These are phyloP conservation scores for Euptelea pleiosperma DNA, from an alignment of 164 flowering plant species.

Conservation along the genomic window DNA sequence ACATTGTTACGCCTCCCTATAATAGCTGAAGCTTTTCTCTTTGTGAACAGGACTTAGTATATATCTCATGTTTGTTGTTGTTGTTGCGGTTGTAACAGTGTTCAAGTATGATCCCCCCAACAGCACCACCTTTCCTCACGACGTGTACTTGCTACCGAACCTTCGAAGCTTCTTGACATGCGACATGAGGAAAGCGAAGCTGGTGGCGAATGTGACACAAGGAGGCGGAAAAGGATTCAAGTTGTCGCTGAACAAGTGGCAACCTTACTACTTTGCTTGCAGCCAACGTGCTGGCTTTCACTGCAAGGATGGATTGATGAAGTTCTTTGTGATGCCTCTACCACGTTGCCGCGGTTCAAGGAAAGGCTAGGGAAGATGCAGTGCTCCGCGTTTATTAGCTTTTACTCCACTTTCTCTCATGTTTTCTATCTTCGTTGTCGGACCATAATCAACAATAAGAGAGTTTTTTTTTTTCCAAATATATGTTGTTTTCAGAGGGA, in stretches of 20 bases:
- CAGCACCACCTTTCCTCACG: constrained; percentile 35
- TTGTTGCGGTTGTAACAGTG: constrained; percentile 25
- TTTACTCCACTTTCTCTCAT: too few relatives aligned
- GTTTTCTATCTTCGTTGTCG: too few relatives aligned
- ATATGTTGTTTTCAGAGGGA: too few relatives aligned
- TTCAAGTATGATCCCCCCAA: constrained; percentile 51
- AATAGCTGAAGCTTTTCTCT: too few relatives aligned
- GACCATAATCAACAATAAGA: too few relatives aligned
- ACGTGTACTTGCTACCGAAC: constrained; percentile 48
- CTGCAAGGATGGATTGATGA: constrained; percentile 44
- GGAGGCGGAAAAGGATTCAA: constrained; percentile 49
- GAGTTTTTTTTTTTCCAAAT: too few relatives aligned
- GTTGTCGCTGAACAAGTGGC: constrained; percentile 29
- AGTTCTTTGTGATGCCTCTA: constrained; percentile 37
- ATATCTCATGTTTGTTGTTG: too few relatives aligned
- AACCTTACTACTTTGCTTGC: constrained; percentile 46
- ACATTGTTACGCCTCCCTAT: too few relatives aligned
- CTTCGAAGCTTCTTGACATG: constrained; percentile 43
- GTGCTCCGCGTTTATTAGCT: too few relatives aligned
- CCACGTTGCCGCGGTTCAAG: too few relatives aligned
- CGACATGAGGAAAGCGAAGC: constrained; percentile 38
- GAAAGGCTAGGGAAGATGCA: too few relatives aligned
- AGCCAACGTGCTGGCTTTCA: constrained; percentile 35
- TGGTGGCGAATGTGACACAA: constrained; percentile 29
- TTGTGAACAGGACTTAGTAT: too few relatives aligned